Conservation (phyloP, 208 protist species). For the Kentomonas sorsogonicus region DNA sequence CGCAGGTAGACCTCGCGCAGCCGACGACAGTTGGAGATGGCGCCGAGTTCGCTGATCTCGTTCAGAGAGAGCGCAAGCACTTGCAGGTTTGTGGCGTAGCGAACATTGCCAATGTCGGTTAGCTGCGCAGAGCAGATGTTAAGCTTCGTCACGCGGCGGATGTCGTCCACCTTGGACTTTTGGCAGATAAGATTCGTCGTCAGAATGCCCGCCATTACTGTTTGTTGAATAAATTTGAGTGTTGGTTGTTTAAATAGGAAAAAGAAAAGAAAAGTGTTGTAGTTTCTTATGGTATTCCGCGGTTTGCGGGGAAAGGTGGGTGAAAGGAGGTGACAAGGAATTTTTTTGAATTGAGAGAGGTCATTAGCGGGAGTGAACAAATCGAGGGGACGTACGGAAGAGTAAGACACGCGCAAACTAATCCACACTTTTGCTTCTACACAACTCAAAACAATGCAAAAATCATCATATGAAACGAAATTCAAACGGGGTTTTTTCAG, state of each 20-base stretch:
- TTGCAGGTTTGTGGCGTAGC: slow-evolving; percentile 58
- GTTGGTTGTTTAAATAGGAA: background rate
- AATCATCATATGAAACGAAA: slow-evolving; percentile 16
- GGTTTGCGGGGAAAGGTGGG: background rate
- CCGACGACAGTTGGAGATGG: slow-evolving; percentile 52
- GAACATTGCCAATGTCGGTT: slow-evolving; percentile 78
- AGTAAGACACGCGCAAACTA: no score
- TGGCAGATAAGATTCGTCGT: slow-evolving; percentile 77
- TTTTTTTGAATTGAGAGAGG: no score
- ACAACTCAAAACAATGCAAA: slow-evolving; percentile 10
- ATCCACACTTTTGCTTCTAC: no score
- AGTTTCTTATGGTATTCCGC: background rate
- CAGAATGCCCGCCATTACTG: slow-evolving; percentile 70
- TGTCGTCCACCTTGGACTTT: slow-evolving; percentile 78
- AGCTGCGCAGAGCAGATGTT: slow-evolving; percentile 86
- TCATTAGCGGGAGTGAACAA: no score
- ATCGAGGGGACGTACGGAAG: no score
- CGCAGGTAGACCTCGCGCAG: slow-evolving; percentile 83
- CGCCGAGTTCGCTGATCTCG: slow-evolving; percentile 70
- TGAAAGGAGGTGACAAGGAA: no score
- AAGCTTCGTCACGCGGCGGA: slow-evolving; percentile 70
- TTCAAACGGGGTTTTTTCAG: background rate
- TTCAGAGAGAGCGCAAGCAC: slow-evolving; percentile 86
- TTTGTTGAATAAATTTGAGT: background rate
- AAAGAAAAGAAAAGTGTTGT: slow-evolving; percentile 3